Evolutionary conservation across 2,329 filamentous ascomycete species (phyloP), one percentile per base, ranked within the genome.

Genomic region (Aspergillus floridensis): DNA sequence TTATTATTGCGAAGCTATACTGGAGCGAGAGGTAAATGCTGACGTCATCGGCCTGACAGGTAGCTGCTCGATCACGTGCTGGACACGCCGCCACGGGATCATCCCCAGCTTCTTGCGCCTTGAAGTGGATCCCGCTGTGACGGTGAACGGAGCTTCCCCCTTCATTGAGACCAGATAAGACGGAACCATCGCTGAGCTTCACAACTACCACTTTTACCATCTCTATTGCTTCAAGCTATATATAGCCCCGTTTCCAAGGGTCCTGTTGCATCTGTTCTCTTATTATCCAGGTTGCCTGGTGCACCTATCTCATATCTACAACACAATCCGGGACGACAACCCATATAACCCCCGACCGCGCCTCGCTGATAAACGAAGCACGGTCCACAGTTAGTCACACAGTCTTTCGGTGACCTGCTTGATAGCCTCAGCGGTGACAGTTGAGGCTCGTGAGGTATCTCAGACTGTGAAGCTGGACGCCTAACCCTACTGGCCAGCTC

Each of bases 21-120:
- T 19, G 38, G 12, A 19, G 14, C n/a, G 6, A 44, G 1, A 7
- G 38, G 7, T 19, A 44, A 44, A n/a, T 44, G 38, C 50, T 62
- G 61, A 63, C 57, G 61, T 61, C 61, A 62, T 46, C 41, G 7
- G 29, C 14, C 19, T 21, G 24, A 46, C 24, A 31, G n/a, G 19
- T 29, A 14, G 29, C 29, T 54, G 3, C n/a, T 22, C 11, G n/a
- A 16, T 63, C 63, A 63, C 62, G 62, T 63, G 62, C 59, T 46
- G 22, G n/a, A 58, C 57, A 58, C 59, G 56, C 61, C 56, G 60
- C 38, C 53, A 55, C 53, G 53, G 53, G 53, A 44, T 35, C 53
- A 32, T 38, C 62, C 58, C 58, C 59, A 50, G 59, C 50, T 58
- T 35, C 32, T 35, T 35, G 14, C 32, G 32, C 32, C 32, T 35